phyloP scores from a whole-genome alignment of 805 yeast genomes.

The Teunomyces gatunensis region DNA sequence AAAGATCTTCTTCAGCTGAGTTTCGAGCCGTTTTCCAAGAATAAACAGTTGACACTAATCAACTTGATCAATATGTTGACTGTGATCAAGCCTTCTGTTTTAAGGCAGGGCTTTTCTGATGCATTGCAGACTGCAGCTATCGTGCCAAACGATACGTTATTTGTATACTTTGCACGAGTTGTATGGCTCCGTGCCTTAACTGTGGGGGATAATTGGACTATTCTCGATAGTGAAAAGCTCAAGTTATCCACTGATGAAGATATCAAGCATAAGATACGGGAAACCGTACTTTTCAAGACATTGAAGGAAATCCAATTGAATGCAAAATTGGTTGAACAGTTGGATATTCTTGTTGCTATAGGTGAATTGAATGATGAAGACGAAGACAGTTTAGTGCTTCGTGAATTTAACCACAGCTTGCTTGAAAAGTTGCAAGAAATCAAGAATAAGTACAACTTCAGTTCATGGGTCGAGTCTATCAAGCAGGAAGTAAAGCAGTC shows the following conservation, averaged over 20 bases:
- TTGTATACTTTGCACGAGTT: slow-evolving; percentile 18
- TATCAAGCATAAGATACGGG: slow-evolving; percentile 35
- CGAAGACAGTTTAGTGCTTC: slow-evolving; percentile 4
- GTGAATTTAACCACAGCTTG: slow-evolving; percentile 4
- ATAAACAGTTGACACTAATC: slow-evolving; percentile 37
- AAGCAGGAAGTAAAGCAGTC: slow-evolving; percentile 15
- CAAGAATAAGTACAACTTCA: slow-evolving; percentile 7
- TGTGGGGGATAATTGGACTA: slow-evolving; percentile 51
- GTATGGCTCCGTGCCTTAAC: slow-evolving; percentile 61
- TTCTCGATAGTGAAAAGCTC: slow-evolving; percentile 31
- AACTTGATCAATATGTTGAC: slow-evolving; percentile 56
- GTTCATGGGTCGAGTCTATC: slow-evolving; percentile 20
- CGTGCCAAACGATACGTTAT: slow-evolving; percentile 23
- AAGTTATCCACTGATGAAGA: slow-evolving; percentile 37
- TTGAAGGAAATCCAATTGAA: slow-evolving; percentile 13
- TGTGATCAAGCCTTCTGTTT: slow-evolving; percentile 32
- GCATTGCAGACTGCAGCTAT: slow-evolving; percentile 54
- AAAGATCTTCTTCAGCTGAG: slow-evolving; percentile 18
- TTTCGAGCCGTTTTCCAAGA: slow-evolving; percentile 30
- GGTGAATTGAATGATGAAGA: slow-evolving; percentile 3
- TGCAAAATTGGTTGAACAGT: slow-evolving; percentile 9
- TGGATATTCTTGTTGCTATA: slow-evolving; percentile 12
- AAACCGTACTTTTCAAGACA: slow-evolving; percentile 47
- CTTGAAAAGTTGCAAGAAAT: slow-evolving; percentile 1
- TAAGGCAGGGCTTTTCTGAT: slow-evolving; percentile 24